Evolutionary conservation across 441 rosid species (phyloP).

Genomic region (Omphalea diandra): DNA sequence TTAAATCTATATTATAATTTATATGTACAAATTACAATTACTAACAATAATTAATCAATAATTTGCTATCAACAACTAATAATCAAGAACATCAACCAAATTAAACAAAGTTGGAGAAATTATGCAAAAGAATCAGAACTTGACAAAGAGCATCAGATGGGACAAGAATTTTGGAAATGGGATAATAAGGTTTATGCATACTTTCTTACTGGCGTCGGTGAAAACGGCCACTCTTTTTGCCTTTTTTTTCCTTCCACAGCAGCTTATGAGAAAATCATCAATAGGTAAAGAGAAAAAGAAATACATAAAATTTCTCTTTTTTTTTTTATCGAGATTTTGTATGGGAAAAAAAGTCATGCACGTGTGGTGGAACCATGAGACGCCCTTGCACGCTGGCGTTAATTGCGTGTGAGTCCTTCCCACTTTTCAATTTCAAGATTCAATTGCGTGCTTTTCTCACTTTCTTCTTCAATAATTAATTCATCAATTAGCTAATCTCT

Average conservation of each 20-base stretch:
- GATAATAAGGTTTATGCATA: neutral
- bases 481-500: no score
- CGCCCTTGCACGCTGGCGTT: conserved; percentile 23
- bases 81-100: no score
- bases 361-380: conserved; percentile 25
- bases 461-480: neutral
- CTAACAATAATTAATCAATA: no score
- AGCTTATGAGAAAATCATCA: neutral
- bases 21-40: no score
- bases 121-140: no score
- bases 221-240: neutral
- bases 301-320: conserved; percentile 5
- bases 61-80: no score
- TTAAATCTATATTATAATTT: no score
- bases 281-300: neutral
- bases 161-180: no score
- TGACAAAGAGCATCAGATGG: no score
- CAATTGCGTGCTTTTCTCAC: conserved; percentile 25
- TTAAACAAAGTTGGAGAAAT: neutral
- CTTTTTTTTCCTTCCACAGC: neutral
- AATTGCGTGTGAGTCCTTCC: conserved; percentile 35
- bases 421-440: conserved; percentile 33
- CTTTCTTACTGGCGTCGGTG: conserved; percentile 5
- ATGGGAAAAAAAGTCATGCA: conserved; percentile 18
- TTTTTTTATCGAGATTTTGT: neutral